Conservation (phyloP, 2,329 filamentous ascomycete genomes). For the Talaromyces pinophilus region DNA sequence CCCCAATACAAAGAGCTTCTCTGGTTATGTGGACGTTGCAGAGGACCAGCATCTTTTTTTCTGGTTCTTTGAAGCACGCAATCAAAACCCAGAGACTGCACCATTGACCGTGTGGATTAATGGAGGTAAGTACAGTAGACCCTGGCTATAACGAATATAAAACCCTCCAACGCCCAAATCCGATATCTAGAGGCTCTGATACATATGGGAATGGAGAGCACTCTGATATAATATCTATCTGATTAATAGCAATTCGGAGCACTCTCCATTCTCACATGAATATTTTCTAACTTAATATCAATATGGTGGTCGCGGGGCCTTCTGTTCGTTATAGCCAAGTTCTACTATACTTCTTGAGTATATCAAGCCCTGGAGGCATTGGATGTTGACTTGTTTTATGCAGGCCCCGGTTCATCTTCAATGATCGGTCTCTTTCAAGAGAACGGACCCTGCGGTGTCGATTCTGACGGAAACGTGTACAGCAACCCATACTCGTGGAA, state of each 20-base stretch:
- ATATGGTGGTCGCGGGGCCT: too few species aligned
- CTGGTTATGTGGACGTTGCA: constrained; percentile 57
- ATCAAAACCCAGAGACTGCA: constrained; percentile 46
- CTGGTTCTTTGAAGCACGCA: constrained; percentile 61
- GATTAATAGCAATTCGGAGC: too few species aligned
- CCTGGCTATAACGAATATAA: too few species aligned
- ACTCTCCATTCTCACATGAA: too few species aligned
- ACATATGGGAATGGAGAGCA: too few species aligned
- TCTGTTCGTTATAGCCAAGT: too few species aligned
- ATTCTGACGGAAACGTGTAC: constrained; percentile 46
- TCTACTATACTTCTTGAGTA: neutral
- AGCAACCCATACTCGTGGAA: constrained; percentile 60
- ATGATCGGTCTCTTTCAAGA: constrained; percentile 47
- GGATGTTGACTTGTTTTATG: neutral
- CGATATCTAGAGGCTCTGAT: too few species aligned
- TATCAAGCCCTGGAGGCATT: neutral
- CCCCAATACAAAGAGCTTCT: constrained; percentile 57
- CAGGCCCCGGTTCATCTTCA: constrained; percentile 47
- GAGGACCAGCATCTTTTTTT: constrained; percentile 66
- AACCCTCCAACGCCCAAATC: too few species aligned
- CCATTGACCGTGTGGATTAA: constrained; percentile 52
- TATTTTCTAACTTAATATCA: too few species aligned
- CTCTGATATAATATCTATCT: too few species aligned
- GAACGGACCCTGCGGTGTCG: constrained; percentile 48
- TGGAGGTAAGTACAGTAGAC: constrained; percentile 43